These are phyloP conservation scores for Sporothrix globosa DNA, from an alignment of 2,329 filamentous ascomycete genomes.

Conservation along the genomic window DNA sequence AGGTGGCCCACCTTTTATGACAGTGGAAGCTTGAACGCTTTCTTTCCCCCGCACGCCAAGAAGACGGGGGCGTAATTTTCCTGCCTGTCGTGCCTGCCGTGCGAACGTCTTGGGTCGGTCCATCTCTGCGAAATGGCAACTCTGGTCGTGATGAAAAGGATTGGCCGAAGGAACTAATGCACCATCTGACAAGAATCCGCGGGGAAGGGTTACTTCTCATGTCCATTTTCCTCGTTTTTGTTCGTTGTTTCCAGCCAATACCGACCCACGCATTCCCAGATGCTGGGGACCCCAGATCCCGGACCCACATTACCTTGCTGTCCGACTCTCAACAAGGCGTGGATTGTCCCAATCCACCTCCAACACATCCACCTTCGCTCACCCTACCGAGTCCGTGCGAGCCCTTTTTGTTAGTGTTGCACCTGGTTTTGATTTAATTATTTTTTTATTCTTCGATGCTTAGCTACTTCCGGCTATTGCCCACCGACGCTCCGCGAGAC, in stretches of 20 bases:
- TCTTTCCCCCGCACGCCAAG: neutral
- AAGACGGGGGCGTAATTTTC: neutral
- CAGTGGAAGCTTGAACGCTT: no score
- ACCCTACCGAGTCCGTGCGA: neutral
- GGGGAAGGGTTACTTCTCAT: neutral
- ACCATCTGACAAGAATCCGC: neutral
- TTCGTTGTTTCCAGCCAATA: neutral
- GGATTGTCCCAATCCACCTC: neutral
- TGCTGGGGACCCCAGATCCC: neutral
- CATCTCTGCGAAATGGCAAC: neutral
- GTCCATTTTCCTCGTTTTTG: neutral
- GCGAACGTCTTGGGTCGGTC: no score
- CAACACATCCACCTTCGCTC: neutral
- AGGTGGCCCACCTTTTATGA: neutral
- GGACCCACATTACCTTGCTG: neutral
- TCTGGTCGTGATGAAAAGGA: neutral
- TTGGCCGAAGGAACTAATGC: neutral
- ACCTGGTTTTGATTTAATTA: neutral
- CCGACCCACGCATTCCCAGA: neutral
- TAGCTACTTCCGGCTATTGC: neutral
- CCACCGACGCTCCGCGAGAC: slow-evolving; percentile 12
- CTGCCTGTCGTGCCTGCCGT: neutral
- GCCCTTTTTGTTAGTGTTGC: neutral
- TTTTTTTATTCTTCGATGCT: neutral
- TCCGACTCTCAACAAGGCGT: neutral